Evolutionary conservation across 306 rosid species (phyloP).

Genomic region (Casuarina cunninghamiana): DNA sequence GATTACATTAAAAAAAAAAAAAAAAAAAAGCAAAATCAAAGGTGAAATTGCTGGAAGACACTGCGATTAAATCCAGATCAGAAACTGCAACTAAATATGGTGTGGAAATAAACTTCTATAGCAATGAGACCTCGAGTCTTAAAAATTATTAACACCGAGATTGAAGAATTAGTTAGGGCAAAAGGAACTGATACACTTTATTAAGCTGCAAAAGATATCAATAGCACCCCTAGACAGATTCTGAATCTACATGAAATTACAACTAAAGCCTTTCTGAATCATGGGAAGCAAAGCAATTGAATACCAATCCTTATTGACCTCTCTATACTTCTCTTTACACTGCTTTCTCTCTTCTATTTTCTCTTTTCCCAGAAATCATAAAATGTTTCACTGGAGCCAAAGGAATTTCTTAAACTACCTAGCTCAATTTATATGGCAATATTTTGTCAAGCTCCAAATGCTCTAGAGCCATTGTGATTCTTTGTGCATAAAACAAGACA

Average conservation of each 20-base stretch:
- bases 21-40: constrained; percentile 3
- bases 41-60: not conserved
- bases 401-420: not conserved
- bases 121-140: not conserved
- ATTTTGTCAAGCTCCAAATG: not conserved
- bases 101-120: not conserved
- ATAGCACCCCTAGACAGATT: not conserved
- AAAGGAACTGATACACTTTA: not conserved
- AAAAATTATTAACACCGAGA: not conserved
- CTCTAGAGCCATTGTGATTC: not conserved
- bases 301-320: not conserved
- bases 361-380: not conserved
- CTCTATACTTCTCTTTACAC: not conserved
- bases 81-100: not conserved
- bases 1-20: constrained; percentile 1
- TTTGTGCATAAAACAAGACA: not conserved
- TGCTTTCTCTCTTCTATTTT: not conserved
- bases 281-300: constrained; percentile 1
- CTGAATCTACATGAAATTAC: not conserved
- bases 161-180: not conserved
- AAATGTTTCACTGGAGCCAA: not conserved
- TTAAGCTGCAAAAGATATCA: not conserved
- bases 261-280: not conserved
- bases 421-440: not conserved
- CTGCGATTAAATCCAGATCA: too few relatives aligned